Conservation (phyloP, 2,329 filamentous ascomycete genomes). For the Monilinia polystroma region DNA sequence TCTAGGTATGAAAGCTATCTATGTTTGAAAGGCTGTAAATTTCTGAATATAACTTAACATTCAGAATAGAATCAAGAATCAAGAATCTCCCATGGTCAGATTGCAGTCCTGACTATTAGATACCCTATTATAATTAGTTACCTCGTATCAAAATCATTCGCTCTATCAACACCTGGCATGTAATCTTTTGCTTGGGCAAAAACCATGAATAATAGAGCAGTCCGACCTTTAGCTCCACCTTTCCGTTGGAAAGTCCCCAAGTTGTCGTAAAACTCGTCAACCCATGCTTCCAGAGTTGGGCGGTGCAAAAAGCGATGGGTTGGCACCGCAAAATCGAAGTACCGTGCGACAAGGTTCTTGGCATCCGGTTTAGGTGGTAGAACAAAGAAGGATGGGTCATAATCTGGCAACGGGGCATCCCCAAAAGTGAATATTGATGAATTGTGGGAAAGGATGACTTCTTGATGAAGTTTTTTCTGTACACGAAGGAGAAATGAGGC, state of each 20-base stretch:
- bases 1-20: not conserved
- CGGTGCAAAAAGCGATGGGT: constrained; percentile 59
- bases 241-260: constrained; percentile 44
- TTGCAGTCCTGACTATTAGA: not conserved
- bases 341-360: constrained; percentile 46
- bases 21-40: not conserved
- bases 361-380: constrained; percentile 36
- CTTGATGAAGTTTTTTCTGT: constrained; percentile 49
- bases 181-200: constrained; percentile 51
- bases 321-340: constrained; percentile 60
- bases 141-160: constrained; percentile 27
- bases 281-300: constrained; percentile 52
- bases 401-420: constrained; percentile 46
- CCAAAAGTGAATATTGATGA: constrained; percentile 42
- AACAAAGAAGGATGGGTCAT: constrained; percentile 46
- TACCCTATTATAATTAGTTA: not conserved
- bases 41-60: not conserved
- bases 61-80: not conserved
- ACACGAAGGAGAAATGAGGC: constrained; percentile 51
- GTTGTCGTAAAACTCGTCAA: constrained; percentile 49
- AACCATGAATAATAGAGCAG: constrained; percentile 48
- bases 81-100: not conserved
- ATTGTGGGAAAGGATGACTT: constrained; percentile 42
- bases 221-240: constrained; percentile 45
- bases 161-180: constrained; percentile 21